Base-by-base conservation (phyloP, 192 early-diverging fungal species). In the Rhizophagus clarus region DNA sequence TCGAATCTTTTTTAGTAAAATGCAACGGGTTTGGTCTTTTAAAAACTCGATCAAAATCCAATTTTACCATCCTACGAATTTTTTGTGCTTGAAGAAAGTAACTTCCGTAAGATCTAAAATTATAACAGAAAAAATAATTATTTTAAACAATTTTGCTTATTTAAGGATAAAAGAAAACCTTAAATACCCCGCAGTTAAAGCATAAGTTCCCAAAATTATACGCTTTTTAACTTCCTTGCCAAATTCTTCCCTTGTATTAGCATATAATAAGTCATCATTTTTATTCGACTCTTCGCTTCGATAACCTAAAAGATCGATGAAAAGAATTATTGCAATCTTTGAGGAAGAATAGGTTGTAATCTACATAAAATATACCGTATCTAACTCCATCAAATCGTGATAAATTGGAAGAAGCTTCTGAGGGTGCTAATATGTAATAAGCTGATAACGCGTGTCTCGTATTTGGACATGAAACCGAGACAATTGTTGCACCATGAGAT, bases 381-480 rank as follows among this genome's bases (percentile, higher is more conserved):
- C 95, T 89, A 10, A 95, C 77, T 8, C 97, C 97, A 81, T 97
- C 95, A 76, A 88, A 98, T 66, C 94, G 87, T 63, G 96, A 91
- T 63, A 98, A 82, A 80, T 98, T 98, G 24, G 95, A 96, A 7
- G 91, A 93, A 1, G 97, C 96, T 84, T 98, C 97, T 7, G 97
- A 96, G 29, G 92, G 88, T 7, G 94, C 96, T 61, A 98, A 81
- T 0, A 94, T 92, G 79, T 97, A 95, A 83, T 98, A 98, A 5
- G 94, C 90, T 10, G 95, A 89, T 28, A 98, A 88, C 5, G 96
- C 90, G 63, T 88, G 79, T 26, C 85, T 82, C 0, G 91, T 95
- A 79, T 90, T 87, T 4, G 93, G 93, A 40, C 96, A 83, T 0
- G 92, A 90, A 0, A 97, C 91, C 0, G 89, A 85, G 0, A 92